These are phyloP conservation scores for Penicillium diatomitis DNA, from an alignment of 495 filamentous ascomycete genomes.

Conservation along the genomic window DNA sequence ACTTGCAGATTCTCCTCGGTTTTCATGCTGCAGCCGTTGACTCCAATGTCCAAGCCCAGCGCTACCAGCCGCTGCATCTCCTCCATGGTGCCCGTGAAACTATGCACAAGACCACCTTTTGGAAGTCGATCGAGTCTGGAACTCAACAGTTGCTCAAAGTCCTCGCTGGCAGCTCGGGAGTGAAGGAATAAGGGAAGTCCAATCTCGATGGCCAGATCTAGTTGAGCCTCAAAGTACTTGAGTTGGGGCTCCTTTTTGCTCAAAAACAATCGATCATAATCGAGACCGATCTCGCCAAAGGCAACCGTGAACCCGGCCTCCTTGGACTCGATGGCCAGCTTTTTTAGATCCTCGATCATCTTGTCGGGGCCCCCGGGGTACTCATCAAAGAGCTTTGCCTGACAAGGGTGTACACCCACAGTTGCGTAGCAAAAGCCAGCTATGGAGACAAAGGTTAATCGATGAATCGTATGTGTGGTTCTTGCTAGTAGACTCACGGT, in stretches of 20 bases:
- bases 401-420: slow-evolving; percentile 88
- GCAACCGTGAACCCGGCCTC: slow-evolving; percentile 53
- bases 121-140: slow-evolving; percentile 48
- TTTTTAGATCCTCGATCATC: slow-evolving; percentile 51
- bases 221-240: slow-evolving; percentile 74
- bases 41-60: slow-evolving; percentile 70
- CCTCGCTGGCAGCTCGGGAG: slow-evolving; percentile 70
- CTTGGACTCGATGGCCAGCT: slow-evolving; percentile 42
- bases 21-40: slow-evolving; percentile 91
- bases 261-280: slow-evolving; percentile 85
- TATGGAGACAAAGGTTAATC: slow-evolving; percentile 16
- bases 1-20: slow-evolving; percentile 81
- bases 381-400: slow-evolving; percentile 55
- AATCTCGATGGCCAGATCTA: slow-evolving; percentile 65
- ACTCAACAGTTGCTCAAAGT: slow-evolving; percentile 62
- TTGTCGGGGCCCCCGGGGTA: slow-evolving; percentile 46
- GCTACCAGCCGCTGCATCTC: slow-evolving; percentile 72
- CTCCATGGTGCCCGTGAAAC: slow-evolving; percentile 75
- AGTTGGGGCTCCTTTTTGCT: slow-evolving; percentile 68
- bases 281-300: slow-evolving; percentile 92
- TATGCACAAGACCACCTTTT: slow-evolving; percentile 74
- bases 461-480: neutral
- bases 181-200: slow-evolving; percentile 85
- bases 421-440: slow-evolving; percentile 79
- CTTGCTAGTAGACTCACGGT: slow-evolving; percentile 45